Conservation (phyloP, 805 yeast species). For the Metschnikowia picachoensis region DNA sequence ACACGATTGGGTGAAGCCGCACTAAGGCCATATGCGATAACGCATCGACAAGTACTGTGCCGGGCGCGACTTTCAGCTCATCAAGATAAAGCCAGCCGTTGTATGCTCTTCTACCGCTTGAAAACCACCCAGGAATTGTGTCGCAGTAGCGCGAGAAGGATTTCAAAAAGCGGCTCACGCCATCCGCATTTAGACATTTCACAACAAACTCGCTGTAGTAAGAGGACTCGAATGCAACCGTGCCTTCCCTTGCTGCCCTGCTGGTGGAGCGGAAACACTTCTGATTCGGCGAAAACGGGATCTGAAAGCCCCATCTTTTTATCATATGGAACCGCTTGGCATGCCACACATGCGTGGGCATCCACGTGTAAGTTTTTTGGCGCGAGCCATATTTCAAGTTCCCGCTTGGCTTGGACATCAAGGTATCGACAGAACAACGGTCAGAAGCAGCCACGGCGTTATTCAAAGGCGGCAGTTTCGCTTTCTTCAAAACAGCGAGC, state of each 20-base stretch:
- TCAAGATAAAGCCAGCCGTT: slow-evolving; percentile 32
- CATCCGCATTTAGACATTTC: slow-evolving; percentile 12
- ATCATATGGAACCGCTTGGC: slow-evolving; percentile 88
- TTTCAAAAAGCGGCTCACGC: slow-evolving; percentile 4
- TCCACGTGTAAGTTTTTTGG: slow-evolving; percentile 73
- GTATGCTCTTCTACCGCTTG: slow-evolving; percentile 27
- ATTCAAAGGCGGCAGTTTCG: slow-evolving; percentile 30
- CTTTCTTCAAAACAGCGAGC: slow-evolving; percentile 10
- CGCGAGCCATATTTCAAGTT: slow-evolving; percentile 63
- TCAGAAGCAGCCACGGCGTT: slow-evolving; percentile 65
- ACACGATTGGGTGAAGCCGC: slow-evolving; percentile 59
- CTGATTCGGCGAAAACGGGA: slow-evolving; percentile 82
- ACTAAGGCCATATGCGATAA: slow-evolving; percentile 29
- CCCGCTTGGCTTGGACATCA: slow-evolving; percentile 48
- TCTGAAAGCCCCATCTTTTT: slow-evolving; percentile 73
- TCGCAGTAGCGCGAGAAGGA: slow-evolving; percentile 17
- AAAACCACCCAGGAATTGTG: slow-evolving; percentile 20
- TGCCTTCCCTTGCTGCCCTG: slow-evolving; percentile 55
- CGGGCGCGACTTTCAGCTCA: slow-evolving; percentile 19
- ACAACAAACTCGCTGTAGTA: slow-evolving; percentile 48
- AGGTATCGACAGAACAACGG: slow-evolving; percentile 44
- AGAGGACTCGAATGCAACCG: slow-evolving; percentile 70
- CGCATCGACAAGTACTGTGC: slow-evolving; percentile 20
- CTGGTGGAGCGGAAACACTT: slow-evolving; percentile 78
- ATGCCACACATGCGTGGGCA: slow-evolving; percentile 94